A percentile compares a stretch with the other conserved stretches of the same genome.
Evolutionary conservation across 2,329 filamentous ascomycete species (phyloP).

Genomic region (Trichophaea hybrida): DNA sequence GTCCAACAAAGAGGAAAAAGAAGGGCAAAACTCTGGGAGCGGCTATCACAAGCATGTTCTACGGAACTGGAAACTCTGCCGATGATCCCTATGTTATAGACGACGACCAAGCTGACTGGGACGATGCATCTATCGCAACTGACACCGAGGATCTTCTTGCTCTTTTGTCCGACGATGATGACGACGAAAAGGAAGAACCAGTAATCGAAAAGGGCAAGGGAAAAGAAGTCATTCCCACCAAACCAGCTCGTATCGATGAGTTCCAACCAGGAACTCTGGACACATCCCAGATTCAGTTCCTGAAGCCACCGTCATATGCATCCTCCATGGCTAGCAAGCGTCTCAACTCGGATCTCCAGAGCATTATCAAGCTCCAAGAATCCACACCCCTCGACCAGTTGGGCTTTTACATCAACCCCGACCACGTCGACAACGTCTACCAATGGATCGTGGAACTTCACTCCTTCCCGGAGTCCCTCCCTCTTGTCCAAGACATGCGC

Average conservation of each 20-base stretch:
- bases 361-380: slow-evolving; percentile 50
- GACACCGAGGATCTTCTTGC: slow-evolving; percentile 6
- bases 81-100: too few relatives aligned
- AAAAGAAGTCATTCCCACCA: background rate
- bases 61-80: too few relatives aligned
- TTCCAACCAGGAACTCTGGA: slow-evolving; percentile 57
- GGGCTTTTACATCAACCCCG: slow-evolving; percentile 68
- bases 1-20: background rate
- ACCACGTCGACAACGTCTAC: slow-evolving; percentile 57
- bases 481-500: slow-evolving; percentile 63
- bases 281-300: slow-evolving; percentile 44
- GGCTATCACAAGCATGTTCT: background rate
- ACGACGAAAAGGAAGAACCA: background rate
- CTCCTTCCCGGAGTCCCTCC: slow-evolving; percentile 55
- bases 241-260: background rate
- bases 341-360: slow-evolving; percentile 50
- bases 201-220: background rate
- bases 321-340: slow-evolving; percentile 45
- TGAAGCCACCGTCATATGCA: slow-evolving; percentile 53
- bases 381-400: slow-evolving; percentile 47
- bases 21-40: background rate
- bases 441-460: slow-evolving; percentile 89
- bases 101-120: background rate
- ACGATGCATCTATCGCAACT: slow-evolving; percentile 10
- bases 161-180: slow-evolving; percentile 19